Conservation (phyloP, 2,329 filamentous ascomycete genomes). For the Lasiodiplodia sp. region DNA sequence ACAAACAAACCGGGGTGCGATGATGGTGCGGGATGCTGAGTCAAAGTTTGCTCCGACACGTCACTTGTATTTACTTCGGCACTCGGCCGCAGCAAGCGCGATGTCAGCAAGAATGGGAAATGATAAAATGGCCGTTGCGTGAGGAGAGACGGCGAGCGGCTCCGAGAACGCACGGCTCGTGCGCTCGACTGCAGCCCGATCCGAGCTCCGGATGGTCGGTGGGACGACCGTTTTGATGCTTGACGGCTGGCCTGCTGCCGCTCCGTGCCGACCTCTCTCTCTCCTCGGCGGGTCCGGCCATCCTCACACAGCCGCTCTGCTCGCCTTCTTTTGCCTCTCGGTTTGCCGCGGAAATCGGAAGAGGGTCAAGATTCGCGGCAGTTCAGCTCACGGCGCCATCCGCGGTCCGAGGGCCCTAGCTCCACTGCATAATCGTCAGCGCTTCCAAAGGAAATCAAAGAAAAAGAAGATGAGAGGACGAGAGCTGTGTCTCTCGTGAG, state of each 20-base stretch:
- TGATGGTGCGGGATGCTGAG: slow-evolving; percentile 1
- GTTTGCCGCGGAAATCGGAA: slow-evolving; percentile 1
- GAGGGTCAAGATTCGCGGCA: background rate
- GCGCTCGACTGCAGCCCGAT: slow-evolving; percentile 17
- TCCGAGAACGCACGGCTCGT: slow-evolving; percentile 27
- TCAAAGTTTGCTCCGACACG: slow-evolving; percentile 9
- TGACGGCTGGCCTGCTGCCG: background rate
- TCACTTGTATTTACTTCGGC: background rate
- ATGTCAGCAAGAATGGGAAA: background rate
- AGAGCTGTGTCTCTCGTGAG: background rate
- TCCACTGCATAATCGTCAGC: slow-evolving; percentile 7
- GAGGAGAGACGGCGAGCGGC: slow-evolving; percentile 17
- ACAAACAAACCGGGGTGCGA: slow-evolving; percentile 5
- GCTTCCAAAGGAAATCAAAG: background rate
- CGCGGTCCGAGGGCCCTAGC: slow-evolving; percentile 12
- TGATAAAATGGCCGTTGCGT: background rate
- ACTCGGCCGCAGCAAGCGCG: background rate
- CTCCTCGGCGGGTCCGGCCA: slow-evolving; percentile 2
- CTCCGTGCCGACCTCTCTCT: slow-evolving; percentile 1
- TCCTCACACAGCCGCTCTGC: background rate
- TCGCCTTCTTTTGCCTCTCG: slow-evolving; percentile 1
- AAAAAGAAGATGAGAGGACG: background rate
- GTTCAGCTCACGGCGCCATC: background rate
- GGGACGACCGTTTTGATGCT: slow-evolving; percentile 14
- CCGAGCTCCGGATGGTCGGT: slow-evolving; percentile 5